phyloP scores from a whole-genome alignment of 2,329 filamentous ascomycete genomes.

The Trichoderma cornu-damae region DNA sequence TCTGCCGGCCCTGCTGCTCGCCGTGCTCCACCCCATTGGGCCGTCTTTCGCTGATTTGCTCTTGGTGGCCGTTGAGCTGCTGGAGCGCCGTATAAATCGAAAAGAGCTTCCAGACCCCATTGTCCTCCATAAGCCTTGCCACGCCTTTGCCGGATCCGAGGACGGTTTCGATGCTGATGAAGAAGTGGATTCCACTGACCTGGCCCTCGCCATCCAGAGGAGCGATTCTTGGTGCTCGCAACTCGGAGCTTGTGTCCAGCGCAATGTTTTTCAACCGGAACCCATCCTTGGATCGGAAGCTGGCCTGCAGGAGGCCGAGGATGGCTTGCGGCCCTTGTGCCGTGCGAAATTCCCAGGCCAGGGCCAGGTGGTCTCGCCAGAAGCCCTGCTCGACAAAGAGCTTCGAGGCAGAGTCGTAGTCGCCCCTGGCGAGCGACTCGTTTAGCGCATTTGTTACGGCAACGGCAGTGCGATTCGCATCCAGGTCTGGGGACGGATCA shows the following conservation, averaged over 20 bases:
- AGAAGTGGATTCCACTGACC: slow-evolving; percentile 51
- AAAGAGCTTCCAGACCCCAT: slow-evolving; percentile 54
- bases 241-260: slow-evolving; percentile 42
- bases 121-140: slow-evolving; percentile 44
- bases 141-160: slow-evolving; percentile 54
- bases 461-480: slow-evolving; percentile 37
- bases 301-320: slow-evolving; percentile 34
- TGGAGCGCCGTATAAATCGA: slow-evolving; percentile 57
- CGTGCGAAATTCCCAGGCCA: slow-evolving; percentile 53
- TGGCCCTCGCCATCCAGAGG: slow-evolving; percentile 47
- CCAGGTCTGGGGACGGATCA: slow-evolving; percentile 23
- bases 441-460: slow-evolving; percentile 40
- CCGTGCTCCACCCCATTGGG: slow-evolving; percentile 55
- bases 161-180: slow-evolving; percentile 49
- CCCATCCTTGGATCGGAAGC: slow-evolving; percentile 31
- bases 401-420: slow-evolving; percentile 31
- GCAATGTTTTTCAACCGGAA: slow-evolving; percentile 41
- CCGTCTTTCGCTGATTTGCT: slow-evolving; percentile 43
- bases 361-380: slow-evolving; percentile 55
- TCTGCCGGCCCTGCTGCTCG: slow-evolving; percentile 46
- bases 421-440: slow-evolving; percentile 32
- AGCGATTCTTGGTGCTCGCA: slow-evolving; percentile 40
- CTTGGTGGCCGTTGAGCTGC: slow-evolving; percentile 50
- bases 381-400: slow-evolving; percentile 45
- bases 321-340: slow-evolving; percentile 42